A percentile compares a stretch with the other conserved stretches of the same genome.
Evolutionary conservation across 345 rosid genomes (phyloP).

Genomic region (Acer yangbiense): DNA sequence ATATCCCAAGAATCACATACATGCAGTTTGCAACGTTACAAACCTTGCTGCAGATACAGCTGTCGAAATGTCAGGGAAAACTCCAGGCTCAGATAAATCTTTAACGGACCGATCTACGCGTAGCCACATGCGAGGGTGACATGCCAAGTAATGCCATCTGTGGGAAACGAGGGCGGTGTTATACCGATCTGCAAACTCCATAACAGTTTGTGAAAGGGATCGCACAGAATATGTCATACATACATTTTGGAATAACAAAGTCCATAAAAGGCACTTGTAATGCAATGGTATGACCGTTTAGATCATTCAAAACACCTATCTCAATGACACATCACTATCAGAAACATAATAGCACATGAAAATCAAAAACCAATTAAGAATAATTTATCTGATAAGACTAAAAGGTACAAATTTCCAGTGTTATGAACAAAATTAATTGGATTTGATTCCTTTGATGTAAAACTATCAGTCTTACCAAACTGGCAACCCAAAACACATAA

Average conservation of each 20-base stretch:
- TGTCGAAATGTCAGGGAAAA: constrained; percentile 67
- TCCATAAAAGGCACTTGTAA: neutral
- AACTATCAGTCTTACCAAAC: too few species aligned
- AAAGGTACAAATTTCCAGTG: neutral
- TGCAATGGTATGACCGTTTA: neutral
- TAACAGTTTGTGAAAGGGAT: constrained; percentile 46
- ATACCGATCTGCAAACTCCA: constrained; percentile 98
- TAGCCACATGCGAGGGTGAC: constrained; percentile 95
- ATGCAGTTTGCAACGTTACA: constrained; percentile 21
- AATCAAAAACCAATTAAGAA: neutral
- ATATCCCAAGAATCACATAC: constrained; percentile 6
- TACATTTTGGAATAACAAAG: neutral
- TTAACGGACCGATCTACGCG: constrained; percentile 79
- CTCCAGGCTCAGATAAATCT: constrained; percentile 61
- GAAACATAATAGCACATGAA: neutral
- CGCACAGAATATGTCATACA: constrained; percentile 23
- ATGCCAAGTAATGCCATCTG: constrained; percentile 95
- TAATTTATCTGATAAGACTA: neutral
- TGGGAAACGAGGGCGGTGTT: constrained; percentile 99
- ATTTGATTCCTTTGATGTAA: neutral
- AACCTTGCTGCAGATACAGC: constrained; percentile 97
- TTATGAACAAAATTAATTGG: neutral
- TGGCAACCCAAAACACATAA: too few species aligned
- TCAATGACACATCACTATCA: neutral
- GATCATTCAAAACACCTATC: neutral